Evolutionary conservation across 179 eudicot genomes (phyloP).

Genomic region (Gypsophila paniculata): DNA sequence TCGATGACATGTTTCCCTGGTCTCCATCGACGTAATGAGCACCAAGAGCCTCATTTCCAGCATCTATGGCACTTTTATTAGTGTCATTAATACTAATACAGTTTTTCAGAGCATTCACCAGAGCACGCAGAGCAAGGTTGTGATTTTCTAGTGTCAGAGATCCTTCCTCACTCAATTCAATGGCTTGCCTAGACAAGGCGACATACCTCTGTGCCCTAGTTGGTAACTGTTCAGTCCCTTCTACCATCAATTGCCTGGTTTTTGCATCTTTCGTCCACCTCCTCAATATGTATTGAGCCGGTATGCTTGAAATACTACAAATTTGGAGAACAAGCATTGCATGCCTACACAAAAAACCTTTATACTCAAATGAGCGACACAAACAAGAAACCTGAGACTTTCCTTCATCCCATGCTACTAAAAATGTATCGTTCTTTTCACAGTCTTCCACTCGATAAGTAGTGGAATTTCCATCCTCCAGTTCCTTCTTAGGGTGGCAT

Average conservation of each 20-base stretch:
- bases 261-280: slow-evolving; percentile 52
- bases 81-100: slow-evolving; percentile 59
- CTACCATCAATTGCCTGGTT: slow-evolving; percentile 30
- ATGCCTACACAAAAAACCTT: slow-evolving; percentile 46
- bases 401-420: slow-evolving; percentile 42
- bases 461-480: slow-evolving; percentile 25
- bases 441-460: slow-evolving; percentile 46
- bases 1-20: slow-evolving; percentile 51
- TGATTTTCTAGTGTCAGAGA: slow-evolving; percentile 41
- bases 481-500: slow-evolving; percentile 43
- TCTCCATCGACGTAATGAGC: slow-evolving; percentile 67
- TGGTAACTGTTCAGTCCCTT: slow-evolving; percentile 30
- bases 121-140: slow-evolving; percentile 33
- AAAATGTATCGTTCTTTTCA: slow-evolving; percentile 44
- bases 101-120: slow-evolving; percentile 50
- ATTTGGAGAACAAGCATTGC: slow-evolving; percentile 51
- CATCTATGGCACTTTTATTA: slow-evolving; percentile 44
- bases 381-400: slow-evolving; percentile 44
- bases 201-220: slow-evolving; percentile 46
- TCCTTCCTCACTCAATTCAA: slow-evolving; percentile 45
- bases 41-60: slow-evolving; percentile 48
- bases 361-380: slow-evolving; percentile 45
- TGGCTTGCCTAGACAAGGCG: slow-evolving; percentile 43
- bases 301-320: slow-evolving; percentile 42
- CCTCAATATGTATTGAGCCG: slow-evolving; percentile 38